Percentiles rank a stretch among this genome's conserved stretches.
These are phyloP conservation scores for Myxozyma geophila DNA, from an alignment of 805 yeast genomes.

Conservation along the genomic window DNA sequence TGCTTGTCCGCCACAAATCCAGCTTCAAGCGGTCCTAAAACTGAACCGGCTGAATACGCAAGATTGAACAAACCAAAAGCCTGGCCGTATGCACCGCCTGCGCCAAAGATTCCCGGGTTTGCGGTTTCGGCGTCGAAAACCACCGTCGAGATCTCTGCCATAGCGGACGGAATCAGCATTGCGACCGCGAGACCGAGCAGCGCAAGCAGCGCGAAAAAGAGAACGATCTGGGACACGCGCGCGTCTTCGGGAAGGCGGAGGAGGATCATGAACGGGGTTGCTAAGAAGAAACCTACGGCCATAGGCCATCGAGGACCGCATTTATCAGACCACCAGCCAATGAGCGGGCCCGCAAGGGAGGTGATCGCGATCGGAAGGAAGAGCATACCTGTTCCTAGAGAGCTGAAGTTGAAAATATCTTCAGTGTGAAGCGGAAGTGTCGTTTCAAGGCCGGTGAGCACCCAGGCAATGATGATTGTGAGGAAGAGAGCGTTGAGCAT, in stretches of 20 bases:
- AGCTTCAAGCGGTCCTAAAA: constrained; percentile 45
- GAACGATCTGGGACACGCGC: constrained; percentile 38
- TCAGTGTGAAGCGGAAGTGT: constrained; percentile 44
- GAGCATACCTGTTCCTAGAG: constrained; percentile 43
- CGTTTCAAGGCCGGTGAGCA: constrained; percentile 44
- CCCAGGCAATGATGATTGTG: constrained; percentile 43
- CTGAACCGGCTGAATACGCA: constrained; percentile 43
- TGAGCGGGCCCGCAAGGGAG: constrained; percentile 40
- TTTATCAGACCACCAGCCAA: constrained; percentile 41
- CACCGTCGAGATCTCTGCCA: constrained; percentile 42
- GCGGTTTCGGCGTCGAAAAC: constrained; percentile 38
- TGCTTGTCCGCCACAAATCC: constrained; percentile 37
- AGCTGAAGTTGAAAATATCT: constrained; percentile 40
- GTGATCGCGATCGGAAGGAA: constrained; percentile 45
- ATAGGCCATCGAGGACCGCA: constrained; percentile 42
- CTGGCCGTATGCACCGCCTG: constrained; percentile 44
- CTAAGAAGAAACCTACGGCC: constrained; percentile 39
- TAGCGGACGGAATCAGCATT: constrained; percentile 38
- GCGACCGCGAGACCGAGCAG: constrained; percentile 40
- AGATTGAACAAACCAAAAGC: constrained; percentile 45
- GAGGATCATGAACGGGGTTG: constrained; percentile 36
- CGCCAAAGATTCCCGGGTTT: constrained; percentile 43
- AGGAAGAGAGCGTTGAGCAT: constrained; percentile 38
- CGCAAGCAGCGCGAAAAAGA: constrained; percentile 41
- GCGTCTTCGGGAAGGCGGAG: constrained; percentile 41